These are phyloP conservation scores for Trifolium fragiferum DNA, from an alignment of 306 rosid species.

Conservation along the genomic window DNA sequence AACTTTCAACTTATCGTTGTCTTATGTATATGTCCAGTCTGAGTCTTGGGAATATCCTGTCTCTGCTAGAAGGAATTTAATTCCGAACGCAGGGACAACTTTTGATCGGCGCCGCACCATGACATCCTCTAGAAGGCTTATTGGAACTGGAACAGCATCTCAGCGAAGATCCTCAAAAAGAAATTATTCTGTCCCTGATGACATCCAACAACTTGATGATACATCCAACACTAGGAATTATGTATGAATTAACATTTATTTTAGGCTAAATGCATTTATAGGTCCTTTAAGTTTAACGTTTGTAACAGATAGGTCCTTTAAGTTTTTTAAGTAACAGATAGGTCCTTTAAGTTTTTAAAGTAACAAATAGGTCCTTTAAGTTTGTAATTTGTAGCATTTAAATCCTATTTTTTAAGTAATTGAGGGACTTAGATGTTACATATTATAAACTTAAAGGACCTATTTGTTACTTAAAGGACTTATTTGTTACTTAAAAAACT, in stretches of 20 bases:
- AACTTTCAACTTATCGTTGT: conserved; percentile 21
- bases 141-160: neutral
- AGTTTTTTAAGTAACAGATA: too few relatives aligned
- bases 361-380: too few relatives aligned
- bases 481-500: too few relatives aligned
- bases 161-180: conserved; percentile 9
- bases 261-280: too few relatives aligned
- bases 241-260: conserved; percentile 1
- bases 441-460: too few relatives aligned
- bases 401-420: too few relatives aligned
- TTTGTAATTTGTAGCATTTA: too few relatives aligned
- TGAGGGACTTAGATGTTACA: too few relatives aligned
- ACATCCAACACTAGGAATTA: neutral
- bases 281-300: too few relatives aligned
- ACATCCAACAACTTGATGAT: neutral
- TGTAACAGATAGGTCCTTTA: too few relatives aligned
- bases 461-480: too few relatives aligned
- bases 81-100: neutral
- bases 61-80: neutral
- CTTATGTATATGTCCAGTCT: conserved; percentile 27
- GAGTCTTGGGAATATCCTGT: conserved; percentile 22
- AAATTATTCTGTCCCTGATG: neutral
- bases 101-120: neutral
- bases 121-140: conserved; percentile 26
- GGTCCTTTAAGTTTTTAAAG: too few relatives aligned